Percentiles rank a stretch among this genome's conserved stretches.
phyloP scores from a whole-genome alignment of 768 basidiomycete species.

The Amanita rimosa region DNA sequence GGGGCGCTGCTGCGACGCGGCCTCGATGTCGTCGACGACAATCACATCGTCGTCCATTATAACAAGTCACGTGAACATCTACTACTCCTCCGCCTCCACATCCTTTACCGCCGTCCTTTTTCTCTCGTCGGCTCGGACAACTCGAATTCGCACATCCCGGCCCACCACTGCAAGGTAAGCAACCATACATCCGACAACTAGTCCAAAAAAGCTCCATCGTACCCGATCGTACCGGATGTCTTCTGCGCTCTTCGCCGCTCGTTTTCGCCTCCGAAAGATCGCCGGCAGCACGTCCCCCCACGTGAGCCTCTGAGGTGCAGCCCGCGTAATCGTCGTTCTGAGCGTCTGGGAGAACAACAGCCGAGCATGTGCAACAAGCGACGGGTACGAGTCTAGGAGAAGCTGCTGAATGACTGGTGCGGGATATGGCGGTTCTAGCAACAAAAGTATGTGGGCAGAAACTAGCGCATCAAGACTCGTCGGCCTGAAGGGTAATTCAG shows the following conservation, averaged over 20 bases:
- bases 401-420: constrained; percentile 47
- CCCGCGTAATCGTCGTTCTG: neutral
- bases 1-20: constrained; percentile 20
- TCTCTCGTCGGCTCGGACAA: constrained; percentile 6
- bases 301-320: neutral
- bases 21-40: constrained; percentile 51
- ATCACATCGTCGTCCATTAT: constrained; percentile 52
- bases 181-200: constrained; percentile 30
- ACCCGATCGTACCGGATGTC: constrained; percentile 36
- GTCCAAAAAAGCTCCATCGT: constrained; percentile 42
- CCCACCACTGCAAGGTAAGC: constrained; percentile 24
- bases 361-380: constrained; percentile 46
- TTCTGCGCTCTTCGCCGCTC: constrained; percentile 21
- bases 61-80: neutral
- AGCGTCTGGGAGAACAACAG: constrained; percentile 23
- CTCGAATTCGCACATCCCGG: neutral
- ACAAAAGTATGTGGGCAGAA: constrained; percentile 57
- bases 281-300: constrained; percentile 27
- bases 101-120: constrained; percentile 7
- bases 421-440: constrained; percentile 48
- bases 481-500: constrained; percentile 27
- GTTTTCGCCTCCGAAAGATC: constrained; percentile 12
- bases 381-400: constrained; percentile 42
- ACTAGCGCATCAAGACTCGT: constrained; percentile 55
- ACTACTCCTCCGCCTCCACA: constrained; percentile 4